Evolutionary conservation across 441 rosid species (phyloP).

Genomic region (Gossypium gossypioides): DNA sequence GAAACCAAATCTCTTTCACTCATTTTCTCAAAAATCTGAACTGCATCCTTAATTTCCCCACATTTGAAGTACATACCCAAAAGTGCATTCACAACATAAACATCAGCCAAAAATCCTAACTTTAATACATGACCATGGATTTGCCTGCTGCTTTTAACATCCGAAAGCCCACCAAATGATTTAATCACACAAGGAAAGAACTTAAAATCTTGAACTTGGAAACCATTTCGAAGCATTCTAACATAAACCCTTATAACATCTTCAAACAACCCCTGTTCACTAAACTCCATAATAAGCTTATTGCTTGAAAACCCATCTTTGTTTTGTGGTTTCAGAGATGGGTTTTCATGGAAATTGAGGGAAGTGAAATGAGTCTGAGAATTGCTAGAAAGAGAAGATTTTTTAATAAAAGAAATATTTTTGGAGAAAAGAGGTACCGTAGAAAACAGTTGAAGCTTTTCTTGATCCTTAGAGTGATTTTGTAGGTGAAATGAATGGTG

Average conservation of each 20-base stretch:
- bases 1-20: slow-evolving; percentile 26
- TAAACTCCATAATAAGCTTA: slow-evolving; percentile 22
- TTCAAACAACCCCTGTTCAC: slow-evolving; percentile 26
- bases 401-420: neutral
- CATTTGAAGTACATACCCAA: slow-evolving; percentile 28
- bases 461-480: neutral
- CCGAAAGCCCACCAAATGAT: slow-evolving; percentile 27
- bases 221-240: slow-evolving; percentile 26
- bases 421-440: slow-evolving; percentile 12
- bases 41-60: slow-evolving; percentile 21
- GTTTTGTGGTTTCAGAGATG: slow-evolving; percentile 3
- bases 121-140: slow-evolving; percentile 34
- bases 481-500: neutral
- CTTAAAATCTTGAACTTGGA: slow-evolving; percentile 19
- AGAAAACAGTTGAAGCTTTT: neutral
- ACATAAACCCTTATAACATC: slow-evolving; percentile 26
- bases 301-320: neutral
- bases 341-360: neutral
- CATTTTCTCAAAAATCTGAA: slow-evolving; percentile 29
- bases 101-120: slow-evolving; percentile 24
- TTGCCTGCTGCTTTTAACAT: slow-evolving; percentile 18
- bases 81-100: slow-evolving; percentile 26
- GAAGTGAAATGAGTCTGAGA: slow-evolving; percentile 4
- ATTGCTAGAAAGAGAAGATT: neutral
- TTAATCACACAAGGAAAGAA: slow-evolving; percentile 36